Evolutionary conservation across 78 protist genomes (phyloP).

Genomic region (Dictyostelium citrinum): DNA sequence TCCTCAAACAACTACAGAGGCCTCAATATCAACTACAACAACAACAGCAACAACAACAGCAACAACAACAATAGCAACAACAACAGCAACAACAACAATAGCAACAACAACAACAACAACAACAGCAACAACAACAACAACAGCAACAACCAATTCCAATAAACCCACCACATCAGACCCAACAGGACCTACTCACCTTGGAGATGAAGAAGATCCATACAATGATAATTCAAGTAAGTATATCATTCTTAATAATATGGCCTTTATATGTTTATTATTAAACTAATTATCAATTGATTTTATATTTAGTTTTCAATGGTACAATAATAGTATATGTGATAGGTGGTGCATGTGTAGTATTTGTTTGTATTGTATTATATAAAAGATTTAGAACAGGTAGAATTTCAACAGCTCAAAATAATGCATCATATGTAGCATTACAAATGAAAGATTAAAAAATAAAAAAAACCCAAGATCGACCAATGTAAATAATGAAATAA

Average conservation of each 20-base stretch:
- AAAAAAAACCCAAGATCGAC: not conserved
- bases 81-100: not conserved
- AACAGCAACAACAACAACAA: not conserved
- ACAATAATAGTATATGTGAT: constrained; percentile 9
- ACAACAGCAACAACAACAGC: too few species aligned
- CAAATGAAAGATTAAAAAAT: constrained; percentile 14
- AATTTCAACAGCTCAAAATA: not conserved
- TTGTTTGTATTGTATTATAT: not conserved
- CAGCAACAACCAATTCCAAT: not conserved
- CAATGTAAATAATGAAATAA: not conserved
- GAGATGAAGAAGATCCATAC: not conserved
- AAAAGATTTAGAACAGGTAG: not conserved
- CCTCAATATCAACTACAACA: too few species aligned
- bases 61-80: too few species aligned
- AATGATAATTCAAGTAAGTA: not conserved
- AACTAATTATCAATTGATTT: too few species aligned
- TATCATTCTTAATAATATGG: not conserved
- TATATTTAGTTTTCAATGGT: not conserved
- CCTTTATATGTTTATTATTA: not conserved
- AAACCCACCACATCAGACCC: not conserved
- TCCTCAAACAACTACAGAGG: too few species aligned
- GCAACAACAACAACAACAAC: not conserved
- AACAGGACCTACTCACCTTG: not conserved
- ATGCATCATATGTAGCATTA: not conserved
- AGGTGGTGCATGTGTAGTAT: constrained; percentile 1